Evolutionary conservation across 1,139 yeast genomes (phyloP), one percentile per base, ranked within the genome.

Genomic region (Pichia sp.): DNA sequence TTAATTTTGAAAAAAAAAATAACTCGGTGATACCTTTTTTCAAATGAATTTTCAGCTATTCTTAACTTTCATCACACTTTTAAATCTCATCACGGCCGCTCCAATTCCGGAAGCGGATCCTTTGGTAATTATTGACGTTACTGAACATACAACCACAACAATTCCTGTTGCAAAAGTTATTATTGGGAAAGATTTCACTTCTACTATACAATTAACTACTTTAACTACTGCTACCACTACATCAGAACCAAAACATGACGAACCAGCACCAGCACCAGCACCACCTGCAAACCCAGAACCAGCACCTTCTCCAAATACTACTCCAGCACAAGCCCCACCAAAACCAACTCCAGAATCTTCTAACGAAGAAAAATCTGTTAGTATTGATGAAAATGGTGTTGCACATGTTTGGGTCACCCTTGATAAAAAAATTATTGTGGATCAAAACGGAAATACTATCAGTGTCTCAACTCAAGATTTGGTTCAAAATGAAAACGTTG

Each of bases 151-250:
- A 5, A 71, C 83, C 9, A 65, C 74, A 23, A 67, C 72, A 45
- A 74, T 81, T 43, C 85, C 88, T 39, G 77, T 85, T n/a, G 86
- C 81, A 25, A 76, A 79, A 55, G 66, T 78, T 33, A 66, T 79
- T 36, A 69, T 81, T 41, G 74, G 82, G 33, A 73, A 76, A 55
- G 83, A 76, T 45, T 74, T 66, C 28, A 76, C 84, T 31, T 76
- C 69, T 50, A 80, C 88, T 8, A 66, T 35, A 8, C 66, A 49
- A 79, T 85, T 35, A 60, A 72, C 45, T 60, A 71, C 25, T 51
- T 59, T 31, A 14, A 21, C 30, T 10, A 25, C 24, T 10, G 26
- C 41, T 18, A 62, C 66, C 20, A 45, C 50, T 32, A 55, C n/a
- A n/a, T n/a, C 60, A 24, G 53, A 48, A 34, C 60, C 59, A 34